Evolutionary conservation across 163 green algal genomes (phyloP).

Genomic region (Scenedesmus sp.): DNA sequence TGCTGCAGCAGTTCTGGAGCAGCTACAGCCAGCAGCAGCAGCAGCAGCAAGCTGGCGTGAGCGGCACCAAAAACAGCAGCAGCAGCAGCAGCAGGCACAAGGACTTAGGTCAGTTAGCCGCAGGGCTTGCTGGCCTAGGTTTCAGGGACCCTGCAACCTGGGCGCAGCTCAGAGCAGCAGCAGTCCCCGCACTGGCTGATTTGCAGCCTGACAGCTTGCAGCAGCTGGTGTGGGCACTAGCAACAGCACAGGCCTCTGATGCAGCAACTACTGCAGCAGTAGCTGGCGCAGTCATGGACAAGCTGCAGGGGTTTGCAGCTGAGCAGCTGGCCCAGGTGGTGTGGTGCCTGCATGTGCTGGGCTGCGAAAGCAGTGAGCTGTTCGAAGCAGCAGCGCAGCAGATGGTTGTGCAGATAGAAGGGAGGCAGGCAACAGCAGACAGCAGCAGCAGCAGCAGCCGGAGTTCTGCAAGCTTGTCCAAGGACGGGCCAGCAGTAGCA

Average conservation of each 20-base stretch:
- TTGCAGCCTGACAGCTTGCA: background rate
- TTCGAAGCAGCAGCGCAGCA: constrained; percentile 50
- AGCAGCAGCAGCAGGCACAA: constrained; percentile 21
- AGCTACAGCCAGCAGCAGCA: constrained; percentile 1
- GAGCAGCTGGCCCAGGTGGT: background rate
- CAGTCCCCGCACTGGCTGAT: background rate
- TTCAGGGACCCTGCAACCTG: constrained; percentile 3
- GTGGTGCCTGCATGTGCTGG: constrained; percentile 24
- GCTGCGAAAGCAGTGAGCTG: background rate
- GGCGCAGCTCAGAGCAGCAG: background rate
- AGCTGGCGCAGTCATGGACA: background rate
- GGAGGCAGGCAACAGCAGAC: constrained; percentile 48
- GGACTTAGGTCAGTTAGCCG: background rate
- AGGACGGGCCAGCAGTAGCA: background rate
- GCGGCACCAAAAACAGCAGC: background rate
- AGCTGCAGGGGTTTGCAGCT: background rate
- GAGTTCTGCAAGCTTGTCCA: background rate
- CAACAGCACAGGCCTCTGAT: background rate
- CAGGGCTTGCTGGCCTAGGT: constrained; percentile 23
- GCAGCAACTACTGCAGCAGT: background rate
- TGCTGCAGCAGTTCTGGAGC: constrained; percentile 26
- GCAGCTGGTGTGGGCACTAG: constrained; percentile 15
- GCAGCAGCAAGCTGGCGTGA: background rate
- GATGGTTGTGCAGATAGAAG: constrained; percentile 58
- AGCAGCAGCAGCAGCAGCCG: constrained; percentile 19